Conservation (phyloP, 169 alveolate species). For the Plasmodium coatneyi region DNA sequence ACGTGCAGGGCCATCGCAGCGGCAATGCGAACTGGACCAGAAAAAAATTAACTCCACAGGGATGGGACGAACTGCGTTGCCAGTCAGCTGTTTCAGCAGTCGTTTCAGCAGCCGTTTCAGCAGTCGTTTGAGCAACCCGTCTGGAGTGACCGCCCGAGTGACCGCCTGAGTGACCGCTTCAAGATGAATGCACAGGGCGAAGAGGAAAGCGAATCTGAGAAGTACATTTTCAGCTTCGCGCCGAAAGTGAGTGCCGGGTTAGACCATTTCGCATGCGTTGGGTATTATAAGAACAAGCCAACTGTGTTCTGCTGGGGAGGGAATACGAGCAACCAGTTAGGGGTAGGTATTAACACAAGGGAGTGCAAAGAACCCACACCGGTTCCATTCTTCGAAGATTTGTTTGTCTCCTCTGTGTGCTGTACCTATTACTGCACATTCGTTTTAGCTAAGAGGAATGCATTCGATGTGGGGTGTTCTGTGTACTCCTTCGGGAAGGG, state of each 20-base stretch:
- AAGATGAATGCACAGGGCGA: background rate
- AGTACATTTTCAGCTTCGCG: constrained; percentile 28
- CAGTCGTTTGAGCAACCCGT: too few species aligned
- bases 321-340: constrained; percentile 91
- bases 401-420: constrained; percentile 75
- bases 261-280: constrained; percentile 69
- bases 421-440: constrained; percentile 83
- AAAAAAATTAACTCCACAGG: background rate
- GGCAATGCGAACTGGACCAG: background rate
- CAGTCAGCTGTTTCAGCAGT: background rate
- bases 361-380: constrained; percentile 73
- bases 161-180: too few species aligned
- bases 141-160: too few species aligned
- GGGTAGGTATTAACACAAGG: constrained; percentile 78
- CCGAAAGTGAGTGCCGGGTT: constrained; percentile 69
- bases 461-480: constrained; percentile 77
- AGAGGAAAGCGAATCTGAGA: constrained; percentile 9
- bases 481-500: constrained; percentile 87
- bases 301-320: constrained; percentile 96
- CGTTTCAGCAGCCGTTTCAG: background rate
- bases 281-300: constrained; percentile 59
- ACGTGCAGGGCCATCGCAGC: background rate
- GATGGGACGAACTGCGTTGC: background rate
- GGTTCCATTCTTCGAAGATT: constrained; percentile 76
- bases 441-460: constrained; percentile 75